Conservation (phyloP, 139 green algal genomes). For the Tetradesmus obliquus region DNA sequence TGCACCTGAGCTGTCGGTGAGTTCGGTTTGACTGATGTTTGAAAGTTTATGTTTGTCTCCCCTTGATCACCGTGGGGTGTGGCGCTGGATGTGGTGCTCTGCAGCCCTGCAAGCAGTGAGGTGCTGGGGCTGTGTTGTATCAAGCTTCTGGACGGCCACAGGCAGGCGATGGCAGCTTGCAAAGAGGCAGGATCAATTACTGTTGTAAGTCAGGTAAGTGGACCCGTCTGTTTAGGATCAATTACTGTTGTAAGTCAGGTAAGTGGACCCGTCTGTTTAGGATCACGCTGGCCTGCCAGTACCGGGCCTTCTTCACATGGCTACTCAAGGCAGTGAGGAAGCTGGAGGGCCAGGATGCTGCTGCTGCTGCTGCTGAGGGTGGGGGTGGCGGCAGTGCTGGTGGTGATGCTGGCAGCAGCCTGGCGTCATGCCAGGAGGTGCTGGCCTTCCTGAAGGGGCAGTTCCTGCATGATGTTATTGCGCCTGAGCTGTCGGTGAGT, state of each 20-base stretch:
- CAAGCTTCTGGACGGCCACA: neutral
- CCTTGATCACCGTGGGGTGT: neutral
- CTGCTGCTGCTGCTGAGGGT: neutral
- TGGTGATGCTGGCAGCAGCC: neutral
- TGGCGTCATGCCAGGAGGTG: constrained; percentile 38
- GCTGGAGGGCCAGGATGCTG: constrained; percentile 46
- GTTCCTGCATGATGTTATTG: constrained; percentile 55
- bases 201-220: no score
- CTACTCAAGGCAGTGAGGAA: constrained; percentile 63
- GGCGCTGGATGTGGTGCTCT: neutral
- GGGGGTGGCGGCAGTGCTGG: constrained; percentile 1
- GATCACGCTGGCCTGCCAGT: constrained; percentile 48
- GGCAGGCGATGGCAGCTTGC: no score
- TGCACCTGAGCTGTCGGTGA: constrained; percentile 56
- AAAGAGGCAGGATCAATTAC: no score
- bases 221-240: no score
- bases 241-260: no score
- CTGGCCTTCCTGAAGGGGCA: constrained; percentile 60
- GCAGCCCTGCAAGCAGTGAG: neutral
- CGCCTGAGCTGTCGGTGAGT: constrained; percentile 57
- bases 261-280: no score
- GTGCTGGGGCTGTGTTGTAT: neutral
- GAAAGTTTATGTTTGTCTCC: no score
- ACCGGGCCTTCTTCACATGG: constrained; percentile 77
- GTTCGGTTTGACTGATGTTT: neutral